Evolutionary conservation across 495 filamentous ascomycete genomes (phyloP).

Genomic region (Penicillium steckii): DNA sequence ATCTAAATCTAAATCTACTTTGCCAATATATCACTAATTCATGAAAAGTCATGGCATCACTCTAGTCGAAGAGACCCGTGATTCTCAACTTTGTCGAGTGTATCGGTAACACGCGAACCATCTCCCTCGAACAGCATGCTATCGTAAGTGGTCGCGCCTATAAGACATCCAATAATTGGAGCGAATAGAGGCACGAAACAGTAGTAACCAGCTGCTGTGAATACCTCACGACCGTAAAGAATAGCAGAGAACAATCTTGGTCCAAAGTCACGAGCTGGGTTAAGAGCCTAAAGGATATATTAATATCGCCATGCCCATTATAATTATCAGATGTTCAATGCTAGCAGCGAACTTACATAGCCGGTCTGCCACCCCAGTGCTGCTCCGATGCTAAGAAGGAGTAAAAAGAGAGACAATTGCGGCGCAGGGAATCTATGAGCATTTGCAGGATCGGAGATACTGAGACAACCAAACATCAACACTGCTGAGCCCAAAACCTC

Average conservation of each 20-base stretch:
- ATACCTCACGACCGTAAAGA: conserved; percentile 33
- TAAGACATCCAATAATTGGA: conserved; percentile 30
- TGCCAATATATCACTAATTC: background rate
- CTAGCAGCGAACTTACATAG: conserved; percentile 35
- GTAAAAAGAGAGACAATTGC: conserved; percentile 31
- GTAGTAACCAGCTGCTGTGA: conserved; percentile 31
- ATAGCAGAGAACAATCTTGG: conserved; percentile 36
- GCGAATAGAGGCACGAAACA: conserved; percentile 35
- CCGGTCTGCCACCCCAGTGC: conserved; percentile 38
- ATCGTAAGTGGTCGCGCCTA: conserved; percentile 32
- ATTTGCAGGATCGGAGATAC: conserved; percentile 29
- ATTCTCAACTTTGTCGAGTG: conserved; percentile 27
- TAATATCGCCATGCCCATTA: too few relatives aligned
- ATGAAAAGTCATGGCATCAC: conserved; percentile 3
- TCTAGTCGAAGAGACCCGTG: conserved; percentile 29
- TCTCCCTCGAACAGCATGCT: conserved; percentile 31
- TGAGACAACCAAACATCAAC: conserved; percentile 33
- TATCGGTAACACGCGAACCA: conserved; percentile 32
- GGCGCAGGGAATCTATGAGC: conserved; percentile 26
- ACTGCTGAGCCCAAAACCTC: conserved; percentile 33
- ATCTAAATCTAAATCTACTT: background rate
- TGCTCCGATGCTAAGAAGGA: conserved; percentile 32
- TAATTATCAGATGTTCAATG: too few relatives aligned
- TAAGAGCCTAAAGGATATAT: conserved; percentile 29
- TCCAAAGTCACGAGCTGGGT: conserved; percentile 36